Evolutionary conservation across 148 eudicot genomes (phyloP).

Genomic region (Drosera capensis): DNA sequence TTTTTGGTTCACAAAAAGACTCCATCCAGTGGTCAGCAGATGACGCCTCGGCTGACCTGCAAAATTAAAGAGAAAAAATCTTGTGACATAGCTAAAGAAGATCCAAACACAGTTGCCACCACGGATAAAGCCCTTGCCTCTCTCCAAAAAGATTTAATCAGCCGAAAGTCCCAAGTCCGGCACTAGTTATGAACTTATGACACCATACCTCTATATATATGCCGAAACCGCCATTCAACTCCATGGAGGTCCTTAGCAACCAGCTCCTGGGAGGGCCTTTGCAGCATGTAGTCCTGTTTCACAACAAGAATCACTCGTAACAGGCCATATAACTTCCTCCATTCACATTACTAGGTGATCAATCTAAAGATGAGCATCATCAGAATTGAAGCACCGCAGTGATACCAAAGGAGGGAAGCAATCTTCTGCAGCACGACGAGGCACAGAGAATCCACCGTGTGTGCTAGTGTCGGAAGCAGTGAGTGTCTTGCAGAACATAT

Average conservation of each 20-base stretch:
- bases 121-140: neutral
- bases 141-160: neutral
- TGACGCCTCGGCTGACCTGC: conserved; percentile 96
- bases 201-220: conserved; percentile 68
- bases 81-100: neutral
- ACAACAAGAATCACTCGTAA: neutral
- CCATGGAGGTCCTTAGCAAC: conserved; percentile 86
- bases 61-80: conserved; percentile 1
- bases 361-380: neutral
- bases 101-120: neutral
- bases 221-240: conserved; percentile 86
- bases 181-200: neutral
- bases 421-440: conserved; percentile 93
- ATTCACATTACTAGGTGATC: neutral
- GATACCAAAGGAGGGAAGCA: conserved; percentile 81
- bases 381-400: neutral
- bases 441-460: conserved; percentile 97
- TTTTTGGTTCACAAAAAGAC: conserved; percentile 79
- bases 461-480: conserved; percentile 85
- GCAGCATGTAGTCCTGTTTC: conserved; percentile 61
- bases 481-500: conserved; percentile 91
- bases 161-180: neutral
- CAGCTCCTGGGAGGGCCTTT: conserved; percentile 88
- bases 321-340: neutral
- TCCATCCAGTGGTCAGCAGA: conserved; percentile 91